Evolutionary conservation across 1,284 basidiomycete genomes (phyloP).

Genomic region (Boletus hoseneyae): DNA sequence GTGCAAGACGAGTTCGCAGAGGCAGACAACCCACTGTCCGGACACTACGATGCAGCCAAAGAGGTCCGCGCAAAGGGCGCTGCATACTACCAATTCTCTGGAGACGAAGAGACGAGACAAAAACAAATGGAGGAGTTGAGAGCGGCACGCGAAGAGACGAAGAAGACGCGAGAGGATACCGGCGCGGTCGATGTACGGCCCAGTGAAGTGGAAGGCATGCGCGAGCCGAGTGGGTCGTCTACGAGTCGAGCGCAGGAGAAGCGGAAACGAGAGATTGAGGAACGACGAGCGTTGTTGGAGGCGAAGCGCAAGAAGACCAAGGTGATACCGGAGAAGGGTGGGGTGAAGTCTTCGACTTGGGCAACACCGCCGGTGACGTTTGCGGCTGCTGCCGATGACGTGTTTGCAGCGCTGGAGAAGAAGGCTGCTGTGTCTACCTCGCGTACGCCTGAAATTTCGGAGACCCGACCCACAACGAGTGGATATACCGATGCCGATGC

Average conservation of each 20-base stretch:
- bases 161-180: constrained; percentile 53
- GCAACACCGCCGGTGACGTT: constrained; percentile 2
- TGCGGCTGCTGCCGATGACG: constrained; percentile 34
- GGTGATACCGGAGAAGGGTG: constrained; percentile 30
- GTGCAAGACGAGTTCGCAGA: constrained; percentile 77
- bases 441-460: constrained; percentile 4
- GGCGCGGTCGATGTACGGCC: constrained; percentile 57
- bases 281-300: constrained; percentile 71
- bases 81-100: constrained; percentile 86
- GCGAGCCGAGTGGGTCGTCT: constrained; percentile 27
- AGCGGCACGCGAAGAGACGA: constrained; percentile 68
- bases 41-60: constrained; percentile 78
- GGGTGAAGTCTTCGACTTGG: constrained; percentile 1
- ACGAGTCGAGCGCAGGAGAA: constrained; percentile 71
- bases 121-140: constrained; percentile 80
- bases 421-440: constrained; percentile 22
- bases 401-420: constrained; percentile 51
- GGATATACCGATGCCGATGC: constrained; percentile 44
- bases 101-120: constrained; percentile 70
- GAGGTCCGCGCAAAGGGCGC: constrained; percentile 90
- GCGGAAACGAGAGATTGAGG: constrained; percentile 75
- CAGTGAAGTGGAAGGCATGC: constrained; percentile 69
- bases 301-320: constrained; percentile 69
- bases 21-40: constrained; percentile 64
- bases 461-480: constrained; percentile 25